Evolutionary conservation across 75 land plant genomes (phyloP).

Genomic region (Adiantum capillusveneris): DNA sequence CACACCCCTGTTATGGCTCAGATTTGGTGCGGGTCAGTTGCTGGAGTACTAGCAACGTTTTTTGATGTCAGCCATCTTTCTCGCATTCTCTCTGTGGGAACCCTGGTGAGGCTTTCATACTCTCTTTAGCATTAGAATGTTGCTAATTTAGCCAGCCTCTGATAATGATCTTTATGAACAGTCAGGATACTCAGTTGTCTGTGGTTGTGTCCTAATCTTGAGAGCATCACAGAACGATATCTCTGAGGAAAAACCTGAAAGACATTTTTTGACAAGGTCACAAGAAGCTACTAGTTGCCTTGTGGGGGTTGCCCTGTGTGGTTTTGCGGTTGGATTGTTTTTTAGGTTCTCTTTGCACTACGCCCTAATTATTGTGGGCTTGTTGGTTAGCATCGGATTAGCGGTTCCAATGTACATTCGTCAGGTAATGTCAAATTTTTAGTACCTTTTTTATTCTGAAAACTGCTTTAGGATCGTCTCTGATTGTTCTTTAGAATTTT

Average conservation of each 20-base stretch:
- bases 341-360: constrained; percentile 45
- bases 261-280: constrained; percentile 38
- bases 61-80: constrained; percentile 80
- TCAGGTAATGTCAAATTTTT: no score
- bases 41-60: constrained; percentile 66
- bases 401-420: constrained; percentile 49
- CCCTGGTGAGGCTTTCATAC: constrained; percentile 46
- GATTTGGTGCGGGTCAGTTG: constrained; percentile 85
- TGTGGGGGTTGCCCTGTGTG: constrained; percentile 40
- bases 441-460: no score
- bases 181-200: constrained; percentile 89
- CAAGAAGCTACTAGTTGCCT: constrained; percentile 64
- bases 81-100: constrained; percentile 93
- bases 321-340: constrained; percentile 64
- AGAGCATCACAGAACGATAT: constrained; percentile 42
- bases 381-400: constrained; percentile 33
- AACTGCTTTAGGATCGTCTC: no score
- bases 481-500: no score
- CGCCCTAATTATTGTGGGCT: constrained; percentile 36
- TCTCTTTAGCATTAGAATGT: no score
- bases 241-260: constrained; percentile 12
- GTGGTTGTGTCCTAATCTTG: constrained; percentile 73
- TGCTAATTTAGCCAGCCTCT: no score
- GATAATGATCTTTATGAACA: constrained; percentile 16
- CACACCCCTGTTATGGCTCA: constrained; percentile 87